Evolutionary conservation across 495 filamentous ascomycete genomes (phyloP).

Genomic region (Hyaloscypha finlandica): DNA sequence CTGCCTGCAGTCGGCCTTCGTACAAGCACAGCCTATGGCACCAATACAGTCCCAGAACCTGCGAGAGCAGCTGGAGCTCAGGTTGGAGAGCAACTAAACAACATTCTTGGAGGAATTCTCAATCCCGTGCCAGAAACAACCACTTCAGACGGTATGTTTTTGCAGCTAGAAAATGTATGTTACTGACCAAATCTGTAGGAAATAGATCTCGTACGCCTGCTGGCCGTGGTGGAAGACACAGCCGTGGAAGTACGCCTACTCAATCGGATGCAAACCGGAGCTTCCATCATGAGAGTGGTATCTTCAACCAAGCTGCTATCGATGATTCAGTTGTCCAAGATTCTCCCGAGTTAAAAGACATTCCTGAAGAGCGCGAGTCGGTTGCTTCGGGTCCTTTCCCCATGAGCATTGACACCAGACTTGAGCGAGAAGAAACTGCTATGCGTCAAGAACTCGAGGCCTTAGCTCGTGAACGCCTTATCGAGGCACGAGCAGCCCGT

Average conservation of each 20-base stretch:
- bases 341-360: slow-evolving; percentile 9
- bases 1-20: slow-evolving; percentile 19
- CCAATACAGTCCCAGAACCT: slow-evolving; percentile 17
- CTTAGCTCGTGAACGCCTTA: neutral
- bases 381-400: neutral
- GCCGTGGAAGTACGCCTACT: neutral
- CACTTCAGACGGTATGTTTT: neutral
- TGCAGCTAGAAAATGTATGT: neutral
- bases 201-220: neutral
- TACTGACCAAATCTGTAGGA: neutral
- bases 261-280: neutral
- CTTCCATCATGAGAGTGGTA: slow-evolving; percentile 38
- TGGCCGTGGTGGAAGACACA: neutral
- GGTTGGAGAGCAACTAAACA: slow-evolving; percentile 1
- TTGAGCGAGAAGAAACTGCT: neutral
- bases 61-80: slow-evolving; percentile 1
- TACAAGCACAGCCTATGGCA: slow-evolving; percentile 32
- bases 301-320: slow-evolving; percentile 38
- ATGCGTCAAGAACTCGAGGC: neutral
- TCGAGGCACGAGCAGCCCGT: neutral
- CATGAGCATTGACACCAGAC: neutral
- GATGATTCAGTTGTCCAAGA: neutral
- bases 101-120: slow-evolving; percentile 19
- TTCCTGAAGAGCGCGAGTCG: neutral
- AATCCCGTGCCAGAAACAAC: slow-evolving; percentile 11